These are phyloP conservation scores for Gossypioides kirkii DNA, from an alignment of 345 rosid species.

Conservation along the genomic window DNA sequence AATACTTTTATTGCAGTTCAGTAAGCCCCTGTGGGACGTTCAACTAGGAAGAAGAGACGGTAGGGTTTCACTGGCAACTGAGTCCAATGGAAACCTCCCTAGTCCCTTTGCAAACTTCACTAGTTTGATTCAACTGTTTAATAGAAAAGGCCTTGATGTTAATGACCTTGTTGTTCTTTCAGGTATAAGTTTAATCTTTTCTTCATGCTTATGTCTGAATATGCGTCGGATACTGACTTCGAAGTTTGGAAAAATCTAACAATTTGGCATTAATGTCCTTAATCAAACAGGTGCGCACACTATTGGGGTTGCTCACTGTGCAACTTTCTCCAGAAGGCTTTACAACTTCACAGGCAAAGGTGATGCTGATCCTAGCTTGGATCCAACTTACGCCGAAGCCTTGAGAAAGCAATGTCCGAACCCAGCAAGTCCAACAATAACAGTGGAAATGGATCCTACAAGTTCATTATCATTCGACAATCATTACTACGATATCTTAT, in stretches of 20 bases:
- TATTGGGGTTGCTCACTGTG: conserved; percentile 48
- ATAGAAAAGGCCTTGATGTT: conserved; percentile 32
- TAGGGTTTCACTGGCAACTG: conserved; percentile 37
- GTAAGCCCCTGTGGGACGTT: conserved; percentile 45
- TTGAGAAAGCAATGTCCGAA: conserved; percentile 40
- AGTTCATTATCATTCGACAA: conserved; percentile 38
- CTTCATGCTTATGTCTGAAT: no score
- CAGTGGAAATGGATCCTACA: conserved; percentile 48
- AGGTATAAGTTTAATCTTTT: conserved; percentile 25
- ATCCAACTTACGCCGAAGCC: conserved; percentile 31
- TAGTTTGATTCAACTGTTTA: conserved; percentile 28
- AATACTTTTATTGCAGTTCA: conserved; percentile 31
- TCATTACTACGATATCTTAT: conserved; percentile 35
- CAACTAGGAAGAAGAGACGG: conserved; percentile 60
- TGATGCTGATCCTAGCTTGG: conserved; percentile 48
- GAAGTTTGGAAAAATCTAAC: not conserved
- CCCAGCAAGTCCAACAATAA: conserved; percentile 19
- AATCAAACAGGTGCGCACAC: conserved; percentile 55
- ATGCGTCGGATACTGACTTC: no score
- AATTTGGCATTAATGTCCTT: not conserved
- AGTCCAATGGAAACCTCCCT: conserved; percentile 41
- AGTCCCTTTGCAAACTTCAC: conserved; percentile 39
- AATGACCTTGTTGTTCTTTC: conserved; percentile 52
- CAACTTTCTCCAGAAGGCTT: conserved; percentile 37
- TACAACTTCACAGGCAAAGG: conserved; percentile 59